Evolutionary conservation across 108 stramenopile species (phyloP), one percentile per base, ranked within the genome.

Genomic region (Nitzschia sp.): DNA sequence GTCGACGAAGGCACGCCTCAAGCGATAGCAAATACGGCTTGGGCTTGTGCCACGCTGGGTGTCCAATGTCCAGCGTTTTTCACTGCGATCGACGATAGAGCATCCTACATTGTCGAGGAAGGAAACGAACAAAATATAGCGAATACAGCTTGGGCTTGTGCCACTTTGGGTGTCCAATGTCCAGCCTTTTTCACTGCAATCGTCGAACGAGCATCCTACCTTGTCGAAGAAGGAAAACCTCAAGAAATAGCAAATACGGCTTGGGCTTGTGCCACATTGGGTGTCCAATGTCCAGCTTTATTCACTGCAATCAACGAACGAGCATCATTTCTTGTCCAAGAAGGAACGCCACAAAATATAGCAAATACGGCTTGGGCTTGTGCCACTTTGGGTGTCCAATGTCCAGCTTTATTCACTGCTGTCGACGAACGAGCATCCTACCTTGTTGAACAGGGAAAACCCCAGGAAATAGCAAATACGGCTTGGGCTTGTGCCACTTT

Each of bases 101-200:
- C n/a, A n/a, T n/a, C n/a, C n/a, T n/a, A n/a, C n/a, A n/a, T n/a
- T n/a, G n/a, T n/a, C n/a, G n/a, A n/a, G n/a, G n/a, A n/a, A n/a
- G n/a, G n/a, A n/a, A n/a, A n/a, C n/a, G n/a, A n/a, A n/a, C n/a
- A n/a, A n/a, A n/a, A n/a, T n/a, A n/a, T n/a, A n/a, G n/a, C n/a
- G n/a, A 72, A 55, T 46, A 60, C 33, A 53, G 71, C 48, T 41
- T 72, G 71, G 71, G 62, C 71, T 28, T 72, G 34, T 56, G 62
- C 62, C 3, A 72, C 34, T 3, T 46, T 63, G 13, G 71, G 71
- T 4, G 27, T 63, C 28, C 8, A 63, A 44, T 19, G 61, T 8
- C 71, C 52, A 31, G 55, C 38, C 9, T 31, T 72, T 2, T 56
- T 72, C 35, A 21, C 15, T 30, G 45, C 33, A 2, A 41, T 72